Percentiles rank a stretch among this genome's conserved stretches.
Evolutionary conservation across 495 filamentous ascomycete genomes (phyloP).

Genomic region (Penicillium atrosanguineum): DNA sequence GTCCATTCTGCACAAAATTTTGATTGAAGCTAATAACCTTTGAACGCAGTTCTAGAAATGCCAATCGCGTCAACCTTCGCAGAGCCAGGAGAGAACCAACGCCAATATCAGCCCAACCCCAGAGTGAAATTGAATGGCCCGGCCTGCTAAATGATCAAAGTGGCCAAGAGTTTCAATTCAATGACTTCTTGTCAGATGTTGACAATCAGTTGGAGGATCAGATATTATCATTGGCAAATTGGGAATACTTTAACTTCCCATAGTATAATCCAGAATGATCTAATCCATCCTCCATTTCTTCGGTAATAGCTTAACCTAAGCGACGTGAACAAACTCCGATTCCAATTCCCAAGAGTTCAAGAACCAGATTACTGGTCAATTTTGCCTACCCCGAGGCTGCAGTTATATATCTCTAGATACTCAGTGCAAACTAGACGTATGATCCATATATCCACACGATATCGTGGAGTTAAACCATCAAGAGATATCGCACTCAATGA

Average conservation of each 20-base stretch:
- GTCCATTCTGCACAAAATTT: neutral
- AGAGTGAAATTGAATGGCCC: neutral
- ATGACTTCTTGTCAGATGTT: neutral
- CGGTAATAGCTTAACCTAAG: too few relatives aligned
- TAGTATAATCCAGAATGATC: neutral
- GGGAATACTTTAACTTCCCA: neutral
- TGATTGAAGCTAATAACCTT: neutral
- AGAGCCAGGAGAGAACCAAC: neutral
- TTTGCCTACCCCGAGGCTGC: too few relatives aligned
- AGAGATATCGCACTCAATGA: too few relatives aligned
- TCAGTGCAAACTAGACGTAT: too few relatives aligned
- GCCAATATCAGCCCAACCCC: neutral
- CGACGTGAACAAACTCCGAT: too few relatives aligned
- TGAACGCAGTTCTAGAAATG: neutral
- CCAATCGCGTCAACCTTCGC: neutral
- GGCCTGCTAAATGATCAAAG: neutral
- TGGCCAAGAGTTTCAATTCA: neutral
- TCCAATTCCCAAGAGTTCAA: too few relatives aligned
- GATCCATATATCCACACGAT: too few relatives aligned
- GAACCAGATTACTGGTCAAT: too few relatives aligned
- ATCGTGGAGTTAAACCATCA: too few relatives aligned
- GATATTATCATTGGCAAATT: neutral
- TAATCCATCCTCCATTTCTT: too few relatives aligned
- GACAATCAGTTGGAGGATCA: constrained; percentile 1
- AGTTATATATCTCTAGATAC: too few relatives aligned